Evolutionary conservation across 2,329 filamentous ascomycete genomes (phyloP), one percentile per base, ranked within the genome.

Genomic region (Hypoxylon sp.): DNA sequence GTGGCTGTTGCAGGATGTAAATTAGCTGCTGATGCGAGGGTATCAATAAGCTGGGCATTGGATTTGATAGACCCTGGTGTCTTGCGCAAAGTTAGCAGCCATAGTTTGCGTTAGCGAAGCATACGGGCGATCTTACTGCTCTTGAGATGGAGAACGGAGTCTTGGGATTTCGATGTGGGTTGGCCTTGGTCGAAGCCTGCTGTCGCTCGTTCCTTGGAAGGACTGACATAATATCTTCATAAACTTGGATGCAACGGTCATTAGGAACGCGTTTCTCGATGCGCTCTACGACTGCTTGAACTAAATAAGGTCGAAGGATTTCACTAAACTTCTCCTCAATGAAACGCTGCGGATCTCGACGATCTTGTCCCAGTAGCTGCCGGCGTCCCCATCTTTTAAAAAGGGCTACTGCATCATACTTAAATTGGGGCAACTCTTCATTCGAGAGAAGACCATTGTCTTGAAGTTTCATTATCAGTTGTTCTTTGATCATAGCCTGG

Each of bases 21-120:
- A 17, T 60, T 14, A 25, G 55, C 49, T 9, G 60, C 51, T 5
- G 60, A 63, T 32, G 41, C 60, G 28, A 71, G 63, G 17, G 17
- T 23, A 17, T 71, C 63, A 28, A 71, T 65, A 2, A 71, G 25
- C 14, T 71, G 30, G n/a, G 60, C 63, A 30, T 69, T 71, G 10
- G 66, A 65, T 48, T 69, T 71, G 14, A 19, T 14, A 36, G 57
- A 63, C 9, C 25, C 28, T 1, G 52, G 55, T 5, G 57, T 21
- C 65, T 71, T 53, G 9, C 0, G 7, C 7, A 17, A 17, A 61
- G 46, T 62, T 28, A 65, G 41, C n/a, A 52, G 6, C 61, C 11
- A 30, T 23, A 7, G 23, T 30, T 1, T 13, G 6, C 1, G 11
- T 11, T 3, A 28, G 36, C 11, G 23, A 21, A 32, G 13, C 9